Conservation (phyloP, 2,329 filamentous ascomycete genomes). For the Diaporthe humulicola region DNA sequence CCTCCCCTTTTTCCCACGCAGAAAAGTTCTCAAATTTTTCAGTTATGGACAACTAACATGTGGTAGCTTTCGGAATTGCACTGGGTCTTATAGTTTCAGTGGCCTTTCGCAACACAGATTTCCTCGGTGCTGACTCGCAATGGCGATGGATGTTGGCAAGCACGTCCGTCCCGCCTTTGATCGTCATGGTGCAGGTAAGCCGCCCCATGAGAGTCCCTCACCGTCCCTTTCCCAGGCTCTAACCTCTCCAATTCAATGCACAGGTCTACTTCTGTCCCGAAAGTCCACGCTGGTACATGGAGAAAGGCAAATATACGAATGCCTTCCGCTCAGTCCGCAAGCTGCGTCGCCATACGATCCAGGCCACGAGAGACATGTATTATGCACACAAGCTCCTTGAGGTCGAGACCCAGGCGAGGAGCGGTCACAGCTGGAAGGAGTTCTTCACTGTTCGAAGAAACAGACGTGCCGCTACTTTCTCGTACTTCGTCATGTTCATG, state of each 20-base stretch:
- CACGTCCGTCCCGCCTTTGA: constrained; percentile 9
- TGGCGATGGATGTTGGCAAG: constrained; percentile 21
- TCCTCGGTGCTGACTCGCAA: constrained; percentile 3
- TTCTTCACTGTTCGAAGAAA: constrained; percentile 54
- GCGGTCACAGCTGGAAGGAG: constrained; percentile 50
- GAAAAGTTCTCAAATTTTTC: not conserved
- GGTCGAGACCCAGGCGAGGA: constrained; percentile 46
- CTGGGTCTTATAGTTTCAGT: constrained; percentile 1
- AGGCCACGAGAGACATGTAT: constrained; percentile 65
- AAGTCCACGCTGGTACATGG: constrained; percentile 67
- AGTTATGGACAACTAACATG: constrained; percentile 62
- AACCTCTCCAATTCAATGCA: not conserved
- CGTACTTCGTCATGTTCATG: constrained; percentile 55
- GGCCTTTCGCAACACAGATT: constrained; percentile 8
- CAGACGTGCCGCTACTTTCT: constrained; percentile 51
- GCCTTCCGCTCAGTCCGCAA: constrained; percentile 60
- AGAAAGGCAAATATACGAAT: constrained; percentile 59
- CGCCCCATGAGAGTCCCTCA: not conserved
- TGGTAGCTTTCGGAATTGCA: constrained; percentile 57
- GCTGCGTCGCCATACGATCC: constrained; percentile 61
- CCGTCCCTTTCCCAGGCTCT: not conserved
- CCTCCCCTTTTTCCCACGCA: not conserved
- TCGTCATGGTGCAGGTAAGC: not conserved
- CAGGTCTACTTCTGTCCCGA: constrained; percentile 63
- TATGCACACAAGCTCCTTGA: constrained; percentile 58